Base-by-base conservation (phyloP, 495 filamentous ascomycete species). In the Penicillium angulare region DNA sequence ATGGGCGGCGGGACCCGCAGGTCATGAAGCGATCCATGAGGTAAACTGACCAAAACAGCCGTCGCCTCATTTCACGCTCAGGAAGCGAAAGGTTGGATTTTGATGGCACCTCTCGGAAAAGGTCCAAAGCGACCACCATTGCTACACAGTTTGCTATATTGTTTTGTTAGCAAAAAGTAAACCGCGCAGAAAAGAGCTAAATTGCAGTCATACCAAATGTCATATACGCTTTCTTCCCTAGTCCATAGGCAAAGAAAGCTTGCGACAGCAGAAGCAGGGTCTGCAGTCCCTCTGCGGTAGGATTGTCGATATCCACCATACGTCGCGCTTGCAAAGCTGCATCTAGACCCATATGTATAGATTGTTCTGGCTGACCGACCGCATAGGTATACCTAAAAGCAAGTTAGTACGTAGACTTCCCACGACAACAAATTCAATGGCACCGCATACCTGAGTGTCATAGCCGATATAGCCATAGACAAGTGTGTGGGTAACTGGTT, bases 151-250 rank as follows among this genome's bases (percentile, higher is more conserved):
- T 90, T 53, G 86, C 88, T 92, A 18, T 16, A n/a, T n/a, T n/a
- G n/a, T n/a, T n/a, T n/a, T n/a, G 7, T 35, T 23, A 38, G 27
- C 15, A 3, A n/a, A n/a, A n/a, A n/a, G n/a, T n/a, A n/a, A n/a
- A n/a, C n/a, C n/a, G n/a, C n/a, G n/a, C n/a, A n/a, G n/a, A n/a
- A n/a, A n/a, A n/a, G n/a, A n/a, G n/a, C n/a, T n/a, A n/a, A n/a
- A n/a, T n/a, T n/a, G n/a, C n/a, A 12, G 7, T 18, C 79, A 6
- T 82, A 90, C 87, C 79, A 35, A 95, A 68, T 16, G 88, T 77
- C 89, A 95, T 95, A 57, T 89, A 92, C 1, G 86, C 84, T 64
- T 87, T 90, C 71, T 88, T 92, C 18, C 89, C 86, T 55, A 86
- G 81, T n/a, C 89, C 88, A 20, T 82, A 75, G 15, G 87, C 88